These are phyloP conservation scores for Alternaria triticina DNA, from an alignment of 2,329 filamentous ascomycete genomes.

Conservation along the genomic window DNA sequence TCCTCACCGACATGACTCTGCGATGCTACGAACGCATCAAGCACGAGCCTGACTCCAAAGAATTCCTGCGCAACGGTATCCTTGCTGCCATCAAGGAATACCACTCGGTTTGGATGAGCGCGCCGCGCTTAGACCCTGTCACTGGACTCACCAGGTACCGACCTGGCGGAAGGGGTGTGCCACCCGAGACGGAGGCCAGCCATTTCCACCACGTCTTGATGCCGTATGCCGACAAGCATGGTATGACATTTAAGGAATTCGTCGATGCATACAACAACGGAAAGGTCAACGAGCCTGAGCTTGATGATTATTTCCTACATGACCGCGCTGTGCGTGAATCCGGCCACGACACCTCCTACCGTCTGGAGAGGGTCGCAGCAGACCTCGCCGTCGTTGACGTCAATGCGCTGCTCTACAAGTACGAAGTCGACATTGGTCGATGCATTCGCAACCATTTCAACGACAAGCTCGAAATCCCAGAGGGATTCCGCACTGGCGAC, in stretches of 20 bases:
- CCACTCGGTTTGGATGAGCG: constrained; percentile 79
- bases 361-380: constrained; percentile 79
- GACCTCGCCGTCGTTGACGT: constrained; percentile 92
- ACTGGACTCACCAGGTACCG: constrained; percentile 86
- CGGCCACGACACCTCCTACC: constrained; percentile 95
- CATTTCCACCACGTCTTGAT: constrained; percentile 85
- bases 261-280: constrained; percentile 85
- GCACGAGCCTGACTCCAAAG: constrained; percentile 77
- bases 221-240: constrained; percentile 84
- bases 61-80: constrained; percentile 81
- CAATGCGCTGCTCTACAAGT: constrained; percentile 95
- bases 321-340: constrained; percentile 95
- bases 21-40: constrained; percentile 94
- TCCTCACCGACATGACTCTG: constrained; percentile 95
- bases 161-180: constrained; percentile 82
- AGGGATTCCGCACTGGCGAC: constrained; percentile 75
- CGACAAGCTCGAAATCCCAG: constrained; percentile 81
- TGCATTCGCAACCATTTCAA: constrained; percentile 84
- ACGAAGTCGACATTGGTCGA: constrained; percentile 90
- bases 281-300: constrained; percentile 76
- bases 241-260: constrained; percentile 82
- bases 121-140: constrained; percentile 75
- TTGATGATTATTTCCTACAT: constrained; percentile 95
- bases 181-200: constrained; percentile 86
- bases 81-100: constrained; percentile 97